Percentiles rank a stretch among this genome's conserved stretches.
Conservation (phyloP, 2,329 filamentous ascomycete genomes). For the Xylariaceae sp. region DNA sequence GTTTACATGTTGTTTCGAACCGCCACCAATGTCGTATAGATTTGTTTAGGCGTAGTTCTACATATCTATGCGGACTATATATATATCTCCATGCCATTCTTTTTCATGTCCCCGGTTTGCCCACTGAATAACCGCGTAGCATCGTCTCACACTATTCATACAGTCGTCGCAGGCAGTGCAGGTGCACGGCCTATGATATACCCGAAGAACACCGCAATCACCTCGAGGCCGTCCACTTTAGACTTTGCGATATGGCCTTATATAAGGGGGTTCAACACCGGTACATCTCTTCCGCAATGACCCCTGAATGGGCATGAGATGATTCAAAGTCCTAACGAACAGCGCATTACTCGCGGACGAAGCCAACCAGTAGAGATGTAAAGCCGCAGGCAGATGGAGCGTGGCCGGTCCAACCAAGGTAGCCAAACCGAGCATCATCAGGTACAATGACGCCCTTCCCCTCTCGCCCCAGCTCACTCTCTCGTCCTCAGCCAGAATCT, state of each 20-base stretch:
- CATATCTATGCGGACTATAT: neutral
- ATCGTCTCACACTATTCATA: neutral
- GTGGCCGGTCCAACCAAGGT: constrained; percentile 35
- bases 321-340: constrained; percentile 20
- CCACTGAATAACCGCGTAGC: neutral
- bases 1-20: constrained; percentile 2
- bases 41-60: neutral
- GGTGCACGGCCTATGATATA: neutral
- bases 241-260: constrained; percentile 18
- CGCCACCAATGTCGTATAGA: neutral
- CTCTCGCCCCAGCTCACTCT: neutral
- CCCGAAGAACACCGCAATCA: neutral
- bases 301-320: constrained; percentile 24
- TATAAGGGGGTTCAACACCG: constrained; percentile 17
- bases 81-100: neutral
- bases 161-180: neutral
- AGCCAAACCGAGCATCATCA: constrained; percentile 28
- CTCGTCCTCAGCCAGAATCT: neutral
- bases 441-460: constrained; percentile 22
- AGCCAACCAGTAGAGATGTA: constrained; percentile 41
- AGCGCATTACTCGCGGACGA: constrained; percentile 28
- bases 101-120: neutral
- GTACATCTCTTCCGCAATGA: constrained; percentile 17
- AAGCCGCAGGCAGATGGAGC: constrained; percentile 36
- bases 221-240: neutral